These are phyloP conservation scores for Phytophthora meadii DNA, from an alignment of 352 stramenopile species.

Conservation along the genomic window DNA sequence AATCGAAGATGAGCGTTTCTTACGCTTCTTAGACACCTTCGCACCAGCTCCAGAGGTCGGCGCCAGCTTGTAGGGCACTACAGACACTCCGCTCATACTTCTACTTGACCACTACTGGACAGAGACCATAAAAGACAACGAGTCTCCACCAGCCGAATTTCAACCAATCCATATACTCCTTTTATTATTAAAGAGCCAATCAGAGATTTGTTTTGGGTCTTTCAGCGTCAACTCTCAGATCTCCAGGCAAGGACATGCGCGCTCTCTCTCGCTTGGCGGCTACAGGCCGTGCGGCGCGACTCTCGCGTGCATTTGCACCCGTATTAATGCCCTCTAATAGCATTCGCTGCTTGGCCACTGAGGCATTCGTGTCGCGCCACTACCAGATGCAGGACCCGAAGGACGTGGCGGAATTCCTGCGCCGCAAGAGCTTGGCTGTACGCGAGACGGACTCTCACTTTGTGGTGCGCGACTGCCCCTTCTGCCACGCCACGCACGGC, in stretches of 20 bases:
- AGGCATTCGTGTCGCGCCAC: constrained; percentile 84
- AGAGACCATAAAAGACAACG: constrained; percentile 6
- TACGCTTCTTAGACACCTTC: constrained; percentile 69
- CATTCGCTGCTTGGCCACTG: constrained; percentile 33
- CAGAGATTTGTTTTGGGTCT: not conserved
- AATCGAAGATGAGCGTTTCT: constrained; percentile 47
- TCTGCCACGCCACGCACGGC: constrained; percentile 85
- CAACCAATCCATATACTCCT: constrained; percentile 22
- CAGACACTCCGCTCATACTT: constrained; percentile 44
- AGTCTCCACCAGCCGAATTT: constrained; percentile 35
- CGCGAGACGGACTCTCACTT: constrained; percentile 84
- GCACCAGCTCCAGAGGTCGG: constrained; percentile 9
- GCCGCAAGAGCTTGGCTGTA: constrained; percentile 70
- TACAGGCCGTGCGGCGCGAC: constrained; percentile 14
- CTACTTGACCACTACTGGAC: constrained; percentile 20
- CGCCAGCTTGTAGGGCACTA: constrained; percentile 46
- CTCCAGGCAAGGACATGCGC: constrained; percentile 21
- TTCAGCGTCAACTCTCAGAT: constrained; percentile 4
- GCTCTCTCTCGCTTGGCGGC: constrained; percentile 25
- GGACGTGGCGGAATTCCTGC: constrained; percentile 74
- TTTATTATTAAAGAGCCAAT: constrained; percentile 8
- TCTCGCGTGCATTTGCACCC: constrained; percentile 3
- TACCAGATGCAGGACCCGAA: constrained; percentile 71
- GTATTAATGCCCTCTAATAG: not conserved
- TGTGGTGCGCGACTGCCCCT: constrained; percentile 86